These are phyloP conservation scores for Globisporangium paroecandrum DNA, from an alignment of 352 stramenopile genomes.

Conservation along the genomic window DNA sequence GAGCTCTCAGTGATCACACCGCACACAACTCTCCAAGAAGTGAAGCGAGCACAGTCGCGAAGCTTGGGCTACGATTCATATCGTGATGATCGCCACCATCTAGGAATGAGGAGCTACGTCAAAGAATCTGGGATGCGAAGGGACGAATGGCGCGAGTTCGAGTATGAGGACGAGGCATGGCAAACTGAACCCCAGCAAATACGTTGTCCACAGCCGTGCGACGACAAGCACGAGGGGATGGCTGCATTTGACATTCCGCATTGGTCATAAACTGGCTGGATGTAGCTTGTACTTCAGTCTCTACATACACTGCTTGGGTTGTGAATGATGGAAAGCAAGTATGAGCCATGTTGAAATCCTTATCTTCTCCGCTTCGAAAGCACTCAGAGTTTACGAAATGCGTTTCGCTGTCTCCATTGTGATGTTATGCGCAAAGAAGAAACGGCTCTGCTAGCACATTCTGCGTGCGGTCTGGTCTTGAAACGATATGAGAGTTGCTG, in stretches of 20 bases:
- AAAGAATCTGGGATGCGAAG: not conserved
- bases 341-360: too few relatives aligned
- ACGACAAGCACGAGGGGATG: not conserved
- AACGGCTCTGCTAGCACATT: too few relatives aligned
- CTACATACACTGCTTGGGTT: too few relatives aligned
- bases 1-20: conserved; percentile 7
- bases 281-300: too few relatives aligned
- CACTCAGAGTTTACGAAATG: too few relatives aligned
- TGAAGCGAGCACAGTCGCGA: not conserved
- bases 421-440: too few relatives aligned
- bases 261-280: too few relatives aligned
- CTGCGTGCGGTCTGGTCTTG: too few relatives aligned
- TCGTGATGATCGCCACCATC: not conserved
- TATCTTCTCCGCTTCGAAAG: too few relatives aligned
- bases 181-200: not conserved
- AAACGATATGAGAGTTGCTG: too few relatives aligned
- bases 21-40: not conserved
- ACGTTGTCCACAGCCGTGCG: not conserved
- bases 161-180: not conserved
- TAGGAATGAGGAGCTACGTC: not conserved
- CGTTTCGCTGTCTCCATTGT: too few relatives aligned
- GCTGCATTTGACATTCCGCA: not conserved
- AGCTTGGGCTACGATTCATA: not conserved
- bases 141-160: not conserved
- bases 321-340: too few relatives aligned